These are phyloP conservation scores for Annulohypoxylon bovei DNA, from an alignment of 495 filamentous ascomycete species.

Conservation along the genomic window DNA sequence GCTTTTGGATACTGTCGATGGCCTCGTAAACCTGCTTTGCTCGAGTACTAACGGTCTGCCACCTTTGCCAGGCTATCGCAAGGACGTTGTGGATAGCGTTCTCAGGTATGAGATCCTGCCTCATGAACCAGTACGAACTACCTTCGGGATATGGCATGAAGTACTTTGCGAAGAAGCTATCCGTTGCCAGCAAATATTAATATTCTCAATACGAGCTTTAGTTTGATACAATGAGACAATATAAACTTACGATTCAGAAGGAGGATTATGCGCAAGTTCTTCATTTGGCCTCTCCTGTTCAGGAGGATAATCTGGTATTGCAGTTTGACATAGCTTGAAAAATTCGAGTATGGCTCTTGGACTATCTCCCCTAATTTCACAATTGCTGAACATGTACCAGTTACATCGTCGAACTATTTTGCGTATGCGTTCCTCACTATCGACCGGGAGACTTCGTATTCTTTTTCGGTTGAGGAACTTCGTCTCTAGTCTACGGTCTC, in stretches of 20 bases:
- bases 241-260: constrained; percentile 10
- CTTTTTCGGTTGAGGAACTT: constrained; percentile 3
- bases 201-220: not conserved
- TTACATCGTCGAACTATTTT: constrained; percentile 31
- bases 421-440: not conserved
- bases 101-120: not conserved
- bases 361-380: constrained; percentile 2
- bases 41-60: constrained; percentile 9
- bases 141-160: not conserved
- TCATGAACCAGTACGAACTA: not conserved
- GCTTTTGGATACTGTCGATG: constrained; percentile 20
- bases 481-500: not conserved
- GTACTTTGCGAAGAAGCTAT: constrained; percentile 23
- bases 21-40: constrained; percentile 10
- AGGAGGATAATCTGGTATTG: constrained; percentile 1
- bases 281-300: constrained; percentile 21
- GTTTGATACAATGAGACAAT: not conserved
- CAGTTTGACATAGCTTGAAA: not conserved
- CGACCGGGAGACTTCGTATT: not conserved
- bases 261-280: not conserved
- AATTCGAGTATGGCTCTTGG: not conserved
- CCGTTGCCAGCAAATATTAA: not conserved
- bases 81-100: constrained; percentile 12
- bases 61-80: constrained; percentile 11
- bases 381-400: constrained; percentile 33